Percentiles rank a stretch among this genome's conserved stretches.
phyloP scores from a whole-genome alignment of 805 yeast genomes.

The Cyberlindnera lachancei region DNA sequence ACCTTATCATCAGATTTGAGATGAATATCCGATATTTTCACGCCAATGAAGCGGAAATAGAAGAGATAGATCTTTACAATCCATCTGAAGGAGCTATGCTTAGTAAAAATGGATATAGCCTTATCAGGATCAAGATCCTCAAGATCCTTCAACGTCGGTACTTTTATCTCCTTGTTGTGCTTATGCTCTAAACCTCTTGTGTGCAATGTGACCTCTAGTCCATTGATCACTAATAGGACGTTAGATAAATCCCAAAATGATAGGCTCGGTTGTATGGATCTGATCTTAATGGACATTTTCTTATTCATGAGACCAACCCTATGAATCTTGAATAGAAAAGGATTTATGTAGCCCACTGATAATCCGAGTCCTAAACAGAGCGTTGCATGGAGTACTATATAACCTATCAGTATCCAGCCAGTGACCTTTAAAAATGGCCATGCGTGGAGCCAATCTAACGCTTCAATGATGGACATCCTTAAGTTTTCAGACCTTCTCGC shows the following conservation, averaged over 20 bases:
- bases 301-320: constrained; percentile 9
- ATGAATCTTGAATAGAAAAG: constrained; percentile 19
- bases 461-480: too few species aligned
- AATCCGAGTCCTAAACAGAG: constrained; percentile 19
- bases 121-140: constrained; percentile 8
- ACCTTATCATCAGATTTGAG: constrained; percentile 10
- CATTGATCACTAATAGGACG: constrained; percentile 15
- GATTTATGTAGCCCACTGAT: constrained; percentile 23
- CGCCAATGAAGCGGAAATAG: constrained; percentile 20
- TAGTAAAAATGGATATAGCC: constrained; percentile 13
- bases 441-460: too few species aligned
- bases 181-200: background rate
- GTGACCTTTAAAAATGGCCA: too few species aligned
- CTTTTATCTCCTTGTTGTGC: background rate
- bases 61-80: constrained; percentile 12
- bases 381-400: background rate
- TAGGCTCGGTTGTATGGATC: constrained; percentile 9
- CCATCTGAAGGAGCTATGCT: constrained; percentile 3
- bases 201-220: constrained; percentile 9
- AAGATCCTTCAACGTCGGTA: constrained; percentile 6
- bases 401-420: too few species aligned
- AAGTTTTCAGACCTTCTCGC: too few species aligned
- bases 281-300: constrained; percentile 6
- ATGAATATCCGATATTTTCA: constrained; percentile 11
- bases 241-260: constrained; percentile 12